A percentile compares a stretch with the other conserved stretches of the same genome.
Conservation (phyloP, 768 basidiomycete species). For the Vararia minispora region DNA sequence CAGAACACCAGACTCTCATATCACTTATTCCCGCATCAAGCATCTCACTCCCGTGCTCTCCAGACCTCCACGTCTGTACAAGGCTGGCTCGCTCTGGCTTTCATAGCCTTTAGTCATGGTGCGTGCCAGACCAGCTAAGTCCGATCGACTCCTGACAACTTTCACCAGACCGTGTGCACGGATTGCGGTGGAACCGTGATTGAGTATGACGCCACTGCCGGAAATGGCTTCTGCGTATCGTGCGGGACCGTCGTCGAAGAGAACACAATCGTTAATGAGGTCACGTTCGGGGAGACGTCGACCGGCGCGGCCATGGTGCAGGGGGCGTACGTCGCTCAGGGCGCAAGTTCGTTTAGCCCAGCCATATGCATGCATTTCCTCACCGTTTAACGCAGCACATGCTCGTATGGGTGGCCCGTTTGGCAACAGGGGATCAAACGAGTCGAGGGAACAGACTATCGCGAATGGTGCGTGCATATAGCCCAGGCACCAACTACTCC, state of each 20-base stretch:
- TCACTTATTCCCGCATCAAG: too few relatives aligned
- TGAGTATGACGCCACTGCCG: constrained; percentile 76
- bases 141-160: too few relatives aligned
- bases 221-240: constrained; percentile 74
- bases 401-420: constrained; percentile 76
- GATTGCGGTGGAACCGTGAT: constrained; percentile 79
- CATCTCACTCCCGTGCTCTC: too few relatives aligned
- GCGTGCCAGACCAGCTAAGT: too few relatives aligned
- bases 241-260: constrained; percentile 92
- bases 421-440: constrained; percentile 66
- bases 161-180: constrained; percentile 41
- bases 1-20: too few relatives aligned
- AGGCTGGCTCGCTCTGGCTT: too few relatives aligned
- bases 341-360: constrained; percentile 59
- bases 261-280: constrained; percentile 87
- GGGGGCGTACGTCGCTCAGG: constrained; percentile 84
- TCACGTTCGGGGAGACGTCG: constrained; percentile 90
- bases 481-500: background rate
- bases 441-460: constrained; percentile 86
- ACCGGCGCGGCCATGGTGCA: constrained; percentile 92
- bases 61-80: too few relatives aligned
- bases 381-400: constrained; percentile 65
- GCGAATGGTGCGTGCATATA: constrained; percentile 55
- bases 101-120: too few relatives aligned
- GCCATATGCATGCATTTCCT: too few relatives aligned